These are phyloP conservation scores for Carex arenaria DNA, from an alignment of 202 grass and related monocot genomes.

Conservation along the genomic window DNA sequence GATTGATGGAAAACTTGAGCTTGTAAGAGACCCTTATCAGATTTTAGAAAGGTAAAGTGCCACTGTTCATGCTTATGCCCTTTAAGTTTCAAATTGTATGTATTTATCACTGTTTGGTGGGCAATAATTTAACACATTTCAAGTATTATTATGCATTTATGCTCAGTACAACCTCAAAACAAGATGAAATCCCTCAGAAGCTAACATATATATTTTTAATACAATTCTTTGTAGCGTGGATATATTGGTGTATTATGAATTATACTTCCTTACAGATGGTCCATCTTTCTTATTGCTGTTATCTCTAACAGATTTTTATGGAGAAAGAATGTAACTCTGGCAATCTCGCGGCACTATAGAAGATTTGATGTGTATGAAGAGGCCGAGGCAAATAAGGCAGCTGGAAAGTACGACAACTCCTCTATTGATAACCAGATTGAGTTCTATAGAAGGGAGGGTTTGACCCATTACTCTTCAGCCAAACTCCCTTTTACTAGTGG, in stretches of 20 bases:
- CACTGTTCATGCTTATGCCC: neutral
- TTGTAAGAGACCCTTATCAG: slow-evolving; percentile 83
- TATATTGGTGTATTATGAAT: neutral
- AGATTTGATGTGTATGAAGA: slow-evolving; percentile 98
- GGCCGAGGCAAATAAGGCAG: slow-evolving; percentile 97
- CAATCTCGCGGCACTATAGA: slow-evolving; percentile 95
- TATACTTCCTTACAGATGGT: slow-evolving; percentile 16
- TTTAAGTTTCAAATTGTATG: neutral
- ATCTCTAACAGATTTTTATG: slow-evolving; percentile 79
- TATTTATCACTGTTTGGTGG: slow-evolving; percentile 6
- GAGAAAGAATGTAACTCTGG: slow-evolving; percentile 82
- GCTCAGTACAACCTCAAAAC: neutral
- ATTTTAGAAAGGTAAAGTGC: slow-evolving; percentile 73
- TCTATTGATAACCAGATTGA: slow-evolving; percentile 92
- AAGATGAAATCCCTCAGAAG: neutral
- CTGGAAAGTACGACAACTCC: slow-evolving; percentile 91
- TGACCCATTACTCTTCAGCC: slow-evolving; percentile 81
- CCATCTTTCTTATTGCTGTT: neutral
- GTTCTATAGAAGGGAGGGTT: slow-evolving; percentile 93
- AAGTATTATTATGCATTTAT: neutral
- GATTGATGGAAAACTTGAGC: slow-evolving; percentile 96
- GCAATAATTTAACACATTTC: neutral
- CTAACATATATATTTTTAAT: neutral
- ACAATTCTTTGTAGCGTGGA: neutral
- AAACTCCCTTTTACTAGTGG: slow-evolving; percentile 98